Evolutionary conservation across 1,139 yeast species (phyloP), one percentile per base, ranked within the genome.

Genomic region (Debaryomyces singareniensis): DNA sequence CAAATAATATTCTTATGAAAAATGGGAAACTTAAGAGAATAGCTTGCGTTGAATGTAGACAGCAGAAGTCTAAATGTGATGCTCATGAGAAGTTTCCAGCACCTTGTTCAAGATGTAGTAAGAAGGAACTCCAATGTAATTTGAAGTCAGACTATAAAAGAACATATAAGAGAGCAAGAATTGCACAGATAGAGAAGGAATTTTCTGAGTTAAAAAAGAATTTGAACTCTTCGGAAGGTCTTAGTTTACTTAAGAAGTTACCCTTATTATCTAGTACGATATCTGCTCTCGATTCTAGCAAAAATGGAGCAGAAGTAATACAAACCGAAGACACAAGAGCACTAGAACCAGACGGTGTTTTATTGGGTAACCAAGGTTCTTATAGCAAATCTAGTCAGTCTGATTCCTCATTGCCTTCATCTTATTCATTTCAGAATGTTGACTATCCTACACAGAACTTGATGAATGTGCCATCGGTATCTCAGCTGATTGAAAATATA

Each of bases 31-130:
- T 51, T 11, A 79, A 78, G 48, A 70, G 79, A 38, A 78, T 87
- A 53, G 97, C 97, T 0, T 91, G 98, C 61, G 87, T 85, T 2
- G 96, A 89, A 49, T 91, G 98, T 51, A 72, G 98, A 13, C 98
- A 91, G 54, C 98, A 91, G 51, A 91, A 91, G 56, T 55, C 91
- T 15, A 75, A 80, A 41, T 91, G 97, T 57, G 94, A 86, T 53
- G 95, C 96, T 6, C 76, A 71, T 38, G 87, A 81, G 37, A 68
- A 64, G 32, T 74, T 76, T 26, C 95, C 96, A 0, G 63, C 65
- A n/a, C 83, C 96, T 1, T 91, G 98, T 47, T 63, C 89, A 0
- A 62, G 96, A 38, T 91, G 97, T 51, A 48, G 59, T 10, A 83
- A 82, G 50, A 76, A 84, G 45, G 72, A 75, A 5, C 63, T 82